Evolutionary conservation across 1,139 yeast species (phyloP), one percentile per base, ranked within the genome.

Genomic region (Debaryomyces sp.): DNA sequence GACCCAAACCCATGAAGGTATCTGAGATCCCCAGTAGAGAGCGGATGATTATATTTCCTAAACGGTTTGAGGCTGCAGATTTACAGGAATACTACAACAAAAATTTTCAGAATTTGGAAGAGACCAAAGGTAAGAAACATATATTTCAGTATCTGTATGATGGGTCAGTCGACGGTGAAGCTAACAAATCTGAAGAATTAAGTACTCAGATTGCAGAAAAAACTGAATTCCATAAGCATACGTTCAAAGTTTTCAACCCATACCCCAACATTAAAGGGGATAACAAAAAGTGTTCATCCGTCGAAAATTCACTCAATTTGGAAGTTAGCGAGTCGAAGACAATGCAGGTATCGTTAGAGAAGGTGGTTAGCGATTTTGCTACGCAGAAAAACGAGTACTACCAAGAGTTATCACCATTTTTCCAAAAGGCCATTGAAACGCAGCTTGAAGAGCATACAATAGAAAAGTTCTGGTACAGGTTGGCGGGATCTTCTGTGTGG

Each of bases 401-500:
- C 45, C 41, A 53, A 40, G 70, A 66, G 45, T 46, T 63, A 6
- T 38, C 47, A 29, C 54, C 54, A 1, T 62, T 55, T 44, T 63
- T 64, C 48, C 46, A 51, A 21, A 54, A 55, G n/a, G 59, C 56
- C 6, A 34, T 65, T 4, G 53, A 49, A 5, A 48, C 54, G 18
- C 67, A 64, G 46, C 32, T 65, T 5, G 49, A 55, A 37, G 56
- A 59, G 12, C 43, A 53, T 3, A 53, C 58, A 1, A 43, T 64
- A 9, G 46, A 49, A 6, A 45, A 54, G 3, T 63, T 66, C 52
- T 70, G 73, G 73, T 67, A 55, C 46, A 59, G 64, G 40, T 56
- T 68, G 44, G 70, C 72, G 6, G 73, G 71, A 1, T 59, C 71
- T 6, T 64, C 73, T 0, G 70, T 70, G 6, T 70, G 68, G 69